Evolutionary conservation across 306 rosid species (phyloP), one percentile per base, ranked within the genome.

Genomic region (Aeschynomene evenia): DNA sequence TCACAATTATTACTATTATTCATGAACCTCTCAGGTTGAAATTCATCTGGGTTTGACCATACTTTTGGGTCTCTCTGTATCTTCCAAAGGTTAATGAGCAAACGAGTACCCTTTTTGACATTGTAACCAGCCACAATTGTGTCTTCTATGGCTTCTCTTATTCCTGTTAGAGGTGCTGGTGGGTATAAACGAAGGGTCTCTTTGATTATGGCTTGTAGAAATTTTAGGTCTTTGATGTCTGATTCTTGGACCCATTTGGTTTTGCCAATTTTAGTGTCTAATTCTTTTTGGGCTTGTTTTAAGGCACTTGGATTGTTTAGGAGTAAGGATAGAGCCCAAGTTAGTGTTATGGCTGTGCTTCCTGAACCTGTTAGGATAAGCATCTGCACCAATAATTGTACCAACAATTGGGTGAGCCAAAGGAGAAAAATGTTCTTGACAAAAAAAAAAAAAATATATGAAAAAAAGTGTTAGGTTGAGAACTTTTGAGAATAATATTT

Each of bases 141-240:
- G 23, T 82, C 83, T 2, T 82, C 73, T 5, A 5, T 70, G 61
- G 62, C 81, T 5, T 82, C 86, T 19, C 86, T 70, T 0, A 82
- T 58, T 59, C 83, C 86, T 0, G 86, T 82, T 54, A 82, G 71
- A 14, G 86, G 86, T 36, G 86, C 83, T 46, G 86, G 78, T 12
- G 86, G 86, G 60, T 82, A 82, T 4, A 82, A 21, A 11, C 86
- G 72, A 65, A 82, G 73, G 11, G 86, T 82, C 69, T 82, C 86
- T 60, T 78, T 82, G 48, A 78, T 5, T 2, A 78, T 82, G 26
- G 83, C 83, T 4, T 78, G 76, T 2, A 82, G 70, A 46, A 70
- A 82, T 4, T 36, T 63, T 14, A 82, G 86, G 2, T 78, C 4
- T 39, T 74, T 70, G 0, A 78, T 66, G 72, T 82, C 70, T 1